phyloP scores from a whole-genome alignment of 169 alveolate genomes.

The Cystoisospora suis region DNA sequence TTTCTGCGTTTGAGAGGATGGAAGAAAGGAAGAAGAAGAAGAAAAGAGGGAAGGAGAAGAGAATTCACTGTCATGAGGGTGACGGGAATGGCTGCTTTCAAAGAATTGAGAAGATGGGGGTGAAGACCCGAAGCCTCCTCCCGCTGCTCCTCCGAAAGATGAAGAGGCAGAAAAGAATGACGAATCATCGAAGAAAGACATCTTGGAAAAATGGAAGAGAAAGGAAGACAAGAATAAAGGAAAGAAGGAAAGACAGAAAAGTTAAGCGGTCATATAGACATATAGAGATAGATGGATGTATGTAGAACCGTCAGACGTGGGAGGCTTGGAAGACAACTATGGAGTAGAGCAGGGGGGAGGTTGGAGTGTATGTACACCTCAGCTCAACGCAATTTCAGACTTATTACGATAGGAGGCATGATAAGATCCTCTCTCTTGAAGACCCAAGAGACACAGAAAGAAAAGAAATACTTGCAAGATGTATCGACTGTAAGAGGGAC shows the following conservation, averaged over 20 bases:
- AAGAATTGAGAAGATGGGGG: not conserved
- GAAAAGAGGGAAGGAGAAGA: not conserved
- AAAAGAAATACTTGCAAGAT: not conserved
- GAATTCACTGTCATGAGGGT: not conserved
- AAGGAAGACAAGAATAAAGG: not conserved
- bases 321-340: not conserved
- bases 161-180: not conserved
- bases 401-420: too few relatives aligned
- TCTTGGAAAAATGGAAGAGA: not conserved
- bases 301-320: not conserved
- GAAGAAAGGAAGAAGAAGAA: not conserved
- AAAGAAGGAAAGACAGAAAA: not conserved
- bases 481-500: not conserved
- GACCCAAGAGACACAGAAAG: not conserved
- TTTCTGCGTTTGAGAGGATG: not conserved
- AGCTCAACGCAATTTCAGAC: too few relatives aligned
- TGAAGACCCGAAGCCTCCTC: not conserved
- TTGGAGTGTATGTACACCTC: not conserved
- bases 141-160: too few relatives aligned
- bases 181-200: conserved; percentile 30
- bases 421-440: too few relatives aligned
- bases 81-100: not conserved
- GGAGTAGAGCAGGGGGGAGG: not conserved
- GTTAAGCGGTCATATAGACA: not conserved
- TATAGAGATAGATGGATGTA: not conserved